Base-by-base conservation (phyloP, 2,329 filamentous ascomycete genomes). In the Pseudogymnoascus sp. region DNA sequence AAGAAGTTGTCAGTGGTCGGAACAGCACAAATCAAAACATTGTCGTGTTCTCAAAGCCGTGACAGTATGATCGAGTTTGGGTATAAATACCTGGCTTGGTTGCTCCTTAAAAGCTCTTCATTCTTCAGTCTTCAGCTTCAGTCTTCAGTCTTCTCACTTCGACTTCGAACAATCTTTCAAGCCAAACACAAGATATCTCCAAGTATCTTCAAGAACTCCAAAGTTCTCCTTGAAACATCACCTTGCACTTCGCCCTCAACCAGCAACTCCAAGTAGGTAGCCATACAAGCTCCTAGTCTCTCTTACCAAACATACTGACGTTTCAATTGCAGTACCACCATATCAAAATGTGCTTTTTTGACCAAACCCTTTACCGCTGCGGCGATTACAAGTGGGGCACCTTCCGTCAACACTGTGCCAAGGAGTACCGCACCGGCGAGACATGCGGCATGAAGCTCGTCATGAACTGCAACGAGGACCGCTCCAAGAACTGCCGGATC, bases 351-450 rank as follows among this genome's bases (percentile, higher is more conserved):
- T 97, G 93, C 80, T 97, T 94, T 81, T 97, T 92, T 81, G 92
- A 97, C 72, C 89, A 93, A 77, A 91, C 88, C 75, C 84, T 85
- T 69, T 96, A 90, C 83, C 76, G 76, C 63, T 97, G 93, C 78
- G 89, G 90, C 72, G 93, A 91, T 82, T 96, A 89, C 88, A 91
- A 92, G 76, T 97, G 92, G 92, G 90, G 91, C 68, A 89, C 88
- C 78, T 97, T 97, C 80, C 87, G 90, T 68, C 85, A 92, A 76
- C 92, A 96, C 74, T 97, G 93, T 82, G 88, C 89, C 76, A 92
- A 91, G 77, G 93, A 97, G 75, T 95, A 96, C 79, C 90, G 93
- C 67, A 96, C 90, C 68, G 93, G 93, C 71, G 93, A 97, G 81
- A 97, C 93, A 38, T 97, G 93, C 77, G 93, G 93, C 65, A 88